Percentiles rank a stretch among this genome's conserved stretches.
phyloP scores from a whole-genome alignment of 2,329 filamentous ascomycete genomes.

The Septoria linicola region DNA sequence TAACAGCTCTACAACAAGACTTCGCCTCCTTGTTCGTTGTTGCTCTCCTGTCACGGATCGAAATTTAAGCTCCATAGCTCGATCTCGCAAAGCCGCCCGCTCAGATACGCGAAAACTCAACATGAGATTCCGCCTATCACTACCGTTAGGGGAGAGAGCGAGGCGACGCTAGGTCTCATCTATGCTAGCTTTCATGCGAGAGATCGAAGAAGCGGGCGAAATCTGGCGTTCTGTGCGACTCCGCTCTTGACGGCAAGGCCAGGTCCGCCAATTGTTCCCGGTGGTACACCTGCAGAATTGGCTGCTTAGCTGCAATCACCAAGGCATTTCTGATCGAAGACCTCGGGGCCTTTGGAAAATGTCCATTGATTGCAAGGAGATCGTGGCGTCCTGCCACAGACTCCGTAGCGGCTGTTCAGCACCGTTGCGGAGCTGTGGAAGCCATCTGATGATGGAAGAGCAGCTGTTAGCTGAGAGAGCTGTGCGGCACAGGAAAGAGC shows the following conservation, averaged over 20 bases:
- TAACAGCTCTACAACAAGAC: not conserved
- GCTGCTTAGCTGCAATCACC: not conserved
- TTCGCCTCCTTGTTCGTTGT: not conserved
- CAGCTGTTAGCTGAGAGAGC: too few species aligned
- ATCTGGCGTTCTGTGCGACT: slow-evolving; percentile 1
- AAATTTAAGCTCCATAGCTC: slow-evolving; percentile 3
- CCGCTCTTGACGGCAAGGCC: not conserved
- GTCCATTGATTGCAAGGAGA: too few species aligned
- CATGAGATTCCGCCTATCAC: slow-evolving; percentile 2
- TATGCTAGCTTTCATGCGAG: not conserved
- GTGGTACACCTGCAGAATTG: not conserved
- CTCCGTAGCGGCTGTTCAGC: too few species aligned
- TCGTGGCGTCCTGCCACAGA: too few species aligned
- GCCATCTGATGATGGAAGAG: too few species aligned
- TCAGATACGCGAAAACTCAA: slow-evolving; percentile 11
- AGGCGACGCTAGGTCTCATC: not conserved
- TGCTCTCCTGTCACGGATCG: not conserved
- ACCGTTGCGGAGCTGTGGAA: too few species aligned
- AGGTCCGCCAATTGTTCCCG: not conserved
- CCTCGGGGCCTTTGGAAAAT: not conserved
- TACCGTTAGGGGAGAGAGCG: not conserved
- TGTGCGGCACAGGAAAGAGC: too few species aligned
- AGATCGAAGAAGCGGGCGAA: slow-evolving; percentile 7
- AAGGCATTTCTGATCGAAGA: not conserved
- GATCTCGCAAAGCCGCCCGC: not conserved